These are phyloP conservation scores for Bimuria novae-zelandiae DNA, from an alignment of 2,329 filamentous ascomycete genomes.

Conservation along the genomic window DNA sequence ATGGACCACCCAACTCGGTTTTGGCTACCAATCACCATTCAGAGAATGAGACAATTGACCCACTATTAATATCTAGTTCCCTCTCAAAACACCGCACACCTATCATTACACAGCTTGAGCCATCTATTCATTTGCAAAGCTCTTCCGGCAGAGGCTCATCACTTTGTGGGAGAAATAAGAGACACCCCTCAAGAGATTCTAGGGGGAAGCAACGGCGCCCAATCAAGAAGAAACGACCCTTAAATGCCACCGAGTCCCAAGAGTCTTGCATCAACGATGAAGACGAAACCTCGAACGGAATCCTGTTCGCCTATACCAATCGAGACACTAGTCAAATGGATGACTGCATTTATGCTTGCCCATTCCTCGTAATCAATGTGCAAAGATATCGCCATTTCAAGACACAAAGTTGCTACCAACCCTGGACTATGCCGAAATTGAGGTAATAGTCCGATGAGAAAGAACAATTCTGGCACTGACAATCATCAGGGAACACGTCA, in stretches of 20 bases:
- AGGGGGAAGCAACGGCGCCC: neutral
- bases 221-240: neutral
- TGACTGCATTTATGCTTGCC: slow-evolving; percentile 1
- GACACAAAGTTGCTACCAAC: neutral
- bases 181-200: neutral
- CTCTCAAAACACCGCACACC: neutral
- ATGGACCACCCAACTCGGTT: too few relatives aligned
- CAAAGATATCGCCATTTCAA: slow-evolving; percentile 1
- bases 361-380: slow-evolving; percentile 9
- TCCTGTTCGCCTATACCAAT: neutral
- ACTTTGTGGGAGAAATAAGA: neutral
- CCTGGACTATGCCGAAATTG: neutral
- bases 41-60: too few relatives aligned
- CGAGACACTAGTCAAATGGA: neutral
- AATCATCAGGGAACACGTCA: neutral
- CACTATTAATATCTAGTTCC: too few relatives aligned
- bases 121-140: neutral
- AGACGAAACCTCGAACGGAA: neutral
- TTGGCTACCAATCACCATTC: too few relatives aligned
- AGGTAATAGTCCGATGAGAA: neutral
- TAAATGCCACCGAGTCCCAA: neutral
- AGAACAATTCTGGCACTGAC: neutral
- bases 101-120: neutral
- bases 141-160: neutral
- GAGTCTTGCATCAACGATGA: neutral